These are phyloP conservation scores for Elsinoe batatas DNA, from an alignment of 2,329 filamentous ascomycete species.

Conservation along the genomic window DNA sequence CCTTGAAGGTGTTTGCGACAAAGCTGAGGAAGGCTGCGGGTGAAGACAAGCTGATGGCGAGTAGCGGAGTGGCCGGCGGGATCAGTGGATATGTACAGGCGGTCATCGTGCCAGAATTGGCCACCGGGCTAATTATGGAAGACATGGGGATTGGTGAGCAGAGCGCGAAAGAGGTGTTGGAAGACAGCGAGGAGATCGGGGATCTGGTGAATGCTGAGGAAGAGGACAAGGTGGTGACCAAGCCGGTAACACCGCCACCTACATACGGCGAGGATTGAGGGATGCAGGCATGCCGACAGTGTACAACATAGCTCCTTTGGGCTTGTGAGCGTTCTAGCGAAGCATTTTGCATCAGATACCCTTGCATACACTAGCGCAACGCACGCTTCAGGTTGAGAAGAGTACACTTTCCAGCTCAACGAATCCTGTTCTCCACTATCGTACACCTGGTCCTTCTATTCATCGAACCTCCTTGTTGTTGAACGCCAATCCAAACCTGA, in stretches of 20 bases:
- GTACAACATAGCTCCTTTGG: not conserved
- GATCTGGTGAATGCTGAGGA: constrained; percentile 25
- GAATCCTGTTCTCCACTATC: not conserved
- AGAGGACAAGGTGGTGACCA: constrained; percentile 17
- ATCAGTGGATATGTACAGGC: constrained; percentile 28
- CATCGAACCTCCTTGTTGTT: constrained; percentile 11
- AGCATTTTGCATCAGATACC: constrained; percentile 1
- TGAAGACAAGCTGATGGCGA: constrained; percentile 24
- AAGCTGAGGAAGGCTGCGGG: constrained; percentile 22
- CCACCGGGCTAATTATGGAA: constrained; percentile 26
- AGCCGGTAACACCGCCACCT: constrained; percentile 2
- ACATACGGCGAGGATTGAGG: constrained; percentile 4
- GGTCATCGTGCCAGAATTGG: constrained; percentile 30
- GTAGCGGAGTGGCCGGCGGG: constrained; percentile 25
- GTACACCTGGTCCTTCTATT: not conserved
- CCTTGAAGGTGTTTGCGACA: constrained; percentile 22
- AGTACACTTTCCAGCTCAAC: not conserved
- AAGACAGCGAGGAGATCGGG: constrained; percentile 25
- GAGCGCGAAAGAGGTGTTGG: constrained; percentile 21
- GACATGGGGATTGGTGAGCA: constrained; percentile 23
- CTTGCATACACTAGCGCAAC: not conserved
- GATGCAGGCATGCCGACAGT: not conserved
- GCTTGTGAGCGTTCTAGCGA: not conserved
- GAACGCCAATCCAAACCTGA: constrained; percentile 66
- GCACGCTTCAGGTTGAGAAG: not conserved